phyloP scores from a whole-genome alignment of 768 basidiomycete genomes.

The Daedaleopsis nitida region DNA sequence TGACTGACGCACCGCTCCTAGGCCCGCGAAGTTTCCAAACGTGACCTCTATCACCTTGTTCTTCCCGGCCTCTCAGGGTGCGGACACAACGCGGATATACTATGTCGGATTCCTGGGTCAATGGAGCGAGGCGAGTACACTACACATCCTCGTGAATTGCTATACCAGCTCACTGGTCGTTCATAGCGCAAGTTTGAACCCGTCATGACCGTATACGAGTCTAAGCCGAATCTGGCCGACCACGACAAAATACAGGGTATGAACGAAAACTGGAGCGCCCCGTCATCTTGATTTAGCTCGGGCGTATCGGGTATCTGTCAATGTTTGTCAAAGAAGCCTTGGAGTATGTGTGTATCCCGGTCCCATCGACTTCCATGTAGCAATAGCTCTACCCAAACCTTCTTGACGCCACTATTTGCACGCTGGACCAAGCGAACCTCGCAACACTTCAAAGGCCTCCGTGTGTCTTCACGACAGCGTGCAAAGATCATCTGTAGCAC shows the following conservation, averaged over 20 bases:
- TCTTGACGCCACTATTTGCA: not conserved
- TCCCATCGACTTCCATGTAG: not conserved
- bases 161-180: not conserved
- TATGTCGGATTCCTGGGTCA: conserved; percentile 86
- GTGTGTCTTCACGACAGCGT: too few species aligned
- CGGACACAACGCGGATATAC: conserved; percentile 74
- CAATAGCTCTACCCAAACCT: not conserved
- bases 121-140: conserved; percentile 68
- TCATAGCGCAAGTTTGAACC: conserved; percentile 74
- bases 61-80: conserved; percentile 79
- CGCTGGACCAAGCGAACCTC: too few species aligned
- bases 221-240: conserved; percentile 85
- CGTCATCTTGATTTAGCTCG: conserved; percentile 5
- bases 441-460: too few species aligned
- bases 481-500: too few species aligned
- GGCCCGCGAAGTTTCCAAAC: conserved; percentile 85
- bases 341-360: not conserved
- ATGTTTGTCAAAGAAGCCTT: too few species aligned
- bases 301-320: not conserved
- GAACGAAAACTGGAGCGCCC: conserved; percentile 50
- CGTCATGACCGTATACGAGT: conserved; percentile 84
- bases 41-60: conserved; percentile 81
- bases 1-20: conserved; percentile 30
- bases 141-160: not conserved
- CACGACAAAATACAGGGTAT: conserved; percentile 87